Evolutionary conservation across 2,329 filamentous ascomycete species (phyloP), one percentile per base, ranked within the genome.

Genomic region (Aspergillus glaucus): DNA sequence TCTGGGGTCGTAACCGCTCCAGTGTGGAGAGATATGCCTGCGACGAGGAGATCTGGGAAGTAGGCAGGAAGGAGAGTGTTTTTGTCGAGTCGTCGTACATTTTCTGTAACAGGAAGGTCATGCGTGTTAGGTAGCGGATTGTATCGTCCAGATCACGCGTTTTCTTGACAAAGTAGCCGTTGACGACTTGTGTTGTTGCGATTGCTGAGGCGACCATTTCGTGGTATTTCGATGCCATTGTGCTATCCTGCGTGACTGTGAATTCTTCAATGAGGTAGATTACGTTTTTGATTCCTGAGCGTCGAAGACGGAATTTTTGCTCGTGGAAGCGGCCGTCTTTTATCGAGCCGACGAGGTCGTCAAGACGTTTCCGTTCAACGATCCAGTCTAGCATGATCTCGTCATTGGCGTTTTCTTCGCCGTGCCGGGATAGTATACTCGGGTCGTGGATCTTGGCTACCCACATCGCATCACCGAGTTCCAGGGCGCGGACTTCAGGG

Each of bases 291-390:
- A 88, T 75, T 0, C 87, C 87, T 0, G 82, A 87, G 45, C 81
- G 81, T 47, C 79, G 79, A 9, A 92, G 75, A 1, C 88, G 84
- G 62, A 90, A 92, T 63, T 93, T 92, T 63, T 93, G 88, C 64
- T 93, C 88, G 56, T 86, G 85, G 58, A 90, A 92, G 2, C 88
- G 82, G 1, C 87, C 86, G 53, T 92, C 88, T 65, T 87, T 89
- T 69, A 93, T 88, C 53, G 86, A 90, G 45, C 78, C 74, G n/a
- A 92, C 78, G 43, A 93, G 71, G 63, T 93, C 88, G 61, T 92
- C 87, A 0, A 91, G 77, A 7, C 88, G 78, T 63, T 93, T 93
- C 52, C 88, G 79, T 68, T 93, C 88, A 1, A 90, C 79, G 41
- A 93, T 87, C 76, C 84, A 88, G 65, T 92, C 87, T 4, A 93